Evolutionary conservation across 2,329 filamentous ascomycete genomes (phyloP), one percentile per base, ranked within the genome.

Genomic region (Scortechinia acanthostroma): DNA sequence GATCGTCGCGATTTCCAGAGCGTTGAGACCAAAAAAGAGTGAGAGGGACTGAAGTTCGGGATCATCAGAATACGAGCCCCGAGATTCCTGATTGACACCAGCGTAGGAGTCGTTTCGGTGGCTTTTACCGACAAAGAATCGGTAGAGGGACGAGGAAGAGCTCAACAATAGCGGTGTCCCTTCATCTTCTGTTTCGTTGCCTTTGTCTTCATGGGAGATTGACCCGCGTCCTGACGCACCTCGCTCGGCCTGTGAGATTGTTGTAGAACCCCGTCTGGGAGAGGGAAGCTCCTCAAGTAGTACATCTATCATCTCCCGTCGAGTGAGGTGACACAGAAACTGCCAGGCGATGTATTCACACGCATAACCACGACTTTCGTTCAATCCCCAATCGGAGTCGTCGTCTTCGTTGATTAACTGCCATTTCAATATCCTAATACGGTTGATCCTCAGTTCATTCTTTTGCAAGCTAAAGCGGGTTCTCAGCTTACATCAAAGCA

Each of bases 1-100:
- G 14, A 88, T 79, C 15, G 78, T 76, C 21, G 84, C 85, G 51
- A 88, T 85, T 55, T 88, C 85, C 14, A 86, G 63, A 2, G 80
- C 79, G 58, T 80, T 85, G n/a, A 86, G 62, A 3, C 78, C 35
- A 19, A 40, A 40, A 19, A 40, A 40, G 14, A 13, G 35, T 6
- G 17, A 40, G 20, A 13, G 17, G 6, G 13, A 6, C 25, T 10
- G 10, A 30, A 10, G n/a, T 10, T 10, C 10, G n/a, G 25, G 25
- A 30, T 30, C 25, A n/a, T n/a, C n/a, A n/a, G n/a, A n/a, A n/a
- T n/a, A n/a, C 25, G 25, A 30, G n/a, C 10, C 25, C 10, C n/a
- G 10, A n/a, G 10, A 10, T 19, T 40, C 35, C 6, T 6, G 6
- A 19, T 40, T 40, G 10, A 30, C 25, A 6, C 10, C 10, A 19